Base-by-base conservation (phyloP, 768 basidiomycete species). In the Krasilnikovozyma curviuscula region DNA sequence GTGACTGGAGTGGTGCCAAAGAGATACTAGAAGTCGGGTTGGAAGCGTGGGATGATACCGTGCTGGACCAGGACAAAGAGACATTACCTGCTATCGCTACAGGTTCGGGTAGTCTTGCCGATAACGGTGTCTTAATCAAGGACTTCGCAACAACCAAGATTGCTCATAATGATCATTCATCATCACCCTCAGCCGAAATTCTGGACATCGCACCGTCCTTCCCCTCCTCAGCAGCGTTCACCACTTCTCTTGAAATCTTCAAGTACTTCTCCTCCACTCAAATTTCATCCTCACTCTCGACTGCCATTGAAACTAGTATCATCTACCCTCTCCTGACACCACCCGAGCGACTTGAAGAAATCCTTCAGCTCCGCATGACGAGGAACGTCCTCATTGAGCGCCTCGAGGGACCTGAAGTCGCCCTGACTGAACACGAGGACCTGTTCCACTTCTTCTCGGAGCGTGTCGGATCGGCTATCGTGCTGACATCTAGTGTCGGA, bases 371-470 rank as follows among this genome's bases (percentile, higher is more conserved):
- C 28, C 71, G 86, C 27, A 82, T 91, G 73, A 82, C 86, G 0
- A 78, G 83, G 59, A 76, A 80, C 40, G 75, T 78, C 6, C 66
- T 95, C 41, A 71, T 73, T 16, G 93, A 97, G 65, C 73, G 78
- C 30, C 72, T 81, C 16, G 79, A 86, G 31, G 91, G 93, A 0
- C 72, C 85, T 0, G 84, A 89, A 56, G 74, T 76, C 33, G 88
- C 86, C 0, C 78, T 81, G 53, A 66, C 68, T 16, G 77, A 75
- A 48, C 88, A 85, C 75, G 68, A 85, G 14, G 83, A 85, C 24
- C 71, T 85, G 7, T 91, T 89, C 62, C 67, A 73, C 5, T 93
- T 82, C 81, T 78, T 86, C 58, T 78, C 85, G 0, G 78, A 77
- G 48, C 48, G 64, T 23, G n/a, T n/a, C n/a, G n/a, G n/a, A n/a